phyloP scores from a whole-genome alignment of 768 basidiomycete genomes.

The Tremella yokohamensis region DNA sequence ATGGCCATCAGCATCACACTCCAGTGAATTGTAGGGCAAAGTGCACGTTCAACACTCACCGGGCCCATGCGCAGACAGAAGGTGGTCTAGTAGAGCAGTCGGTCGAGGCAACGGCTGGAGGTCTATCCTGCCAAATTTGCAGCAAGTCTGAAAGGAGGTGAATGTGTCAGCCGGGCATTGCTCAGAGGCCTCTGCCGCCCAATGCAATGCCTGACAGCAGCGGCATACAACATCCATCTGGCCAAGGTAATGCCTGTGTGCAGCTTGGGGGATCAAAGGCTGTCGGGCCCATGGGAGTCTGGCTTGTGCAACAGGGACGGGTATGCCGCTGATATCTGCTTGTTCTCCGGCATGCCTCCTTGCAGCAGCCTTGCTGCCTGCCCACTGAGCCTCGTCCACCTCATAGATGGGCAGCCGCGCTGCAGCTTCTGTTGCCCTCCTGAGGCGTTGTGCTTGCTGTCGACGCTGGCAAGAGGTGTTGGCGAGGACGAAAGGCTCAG shows the following conservation, averaged over 20 bases:
- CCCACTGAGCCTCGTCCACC: neutral
- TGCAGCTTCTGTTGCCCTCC: neutral
- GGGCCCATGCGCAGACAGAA: neutral
- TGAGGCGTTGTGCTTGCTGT: neutral
- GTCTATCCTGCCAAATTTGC: neutral
- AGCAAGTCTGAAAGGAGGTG: neutral
- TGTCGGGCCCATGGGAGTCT: neutral
- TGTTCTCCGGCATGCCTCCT: neutral
- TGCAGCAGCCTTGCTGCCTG: neutral
- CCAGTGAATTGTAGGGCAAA: neutral
- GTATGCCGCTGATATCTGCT: neutral
- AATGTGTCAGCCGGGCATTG: neutral
- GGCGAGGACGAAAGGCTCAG: no score
- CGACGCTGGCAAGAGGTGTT: neutral
- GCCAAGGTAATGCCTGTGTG: neutral
- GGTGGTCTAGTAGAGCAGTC: neutral
- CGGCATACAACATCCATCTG: neutral
- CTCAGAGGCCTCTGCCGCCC: neutral
- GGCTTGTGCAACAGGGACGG: neutral
- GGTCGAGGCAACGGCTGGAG: slow-evolving; percentile 3
- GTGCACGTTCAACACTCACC: no score
- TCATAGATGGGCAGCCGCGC: neutral
- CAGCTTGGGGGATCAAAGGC: neutral
- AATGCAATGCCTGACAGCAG: neutral
- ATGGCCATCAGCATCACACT: neutral